Evolutionary conservation across 2,329 filamentous ascomycete species (phyloP), one percentile per base, ranked within the genome.

Genomic region (Trichothecium sympodiale): DNA sequence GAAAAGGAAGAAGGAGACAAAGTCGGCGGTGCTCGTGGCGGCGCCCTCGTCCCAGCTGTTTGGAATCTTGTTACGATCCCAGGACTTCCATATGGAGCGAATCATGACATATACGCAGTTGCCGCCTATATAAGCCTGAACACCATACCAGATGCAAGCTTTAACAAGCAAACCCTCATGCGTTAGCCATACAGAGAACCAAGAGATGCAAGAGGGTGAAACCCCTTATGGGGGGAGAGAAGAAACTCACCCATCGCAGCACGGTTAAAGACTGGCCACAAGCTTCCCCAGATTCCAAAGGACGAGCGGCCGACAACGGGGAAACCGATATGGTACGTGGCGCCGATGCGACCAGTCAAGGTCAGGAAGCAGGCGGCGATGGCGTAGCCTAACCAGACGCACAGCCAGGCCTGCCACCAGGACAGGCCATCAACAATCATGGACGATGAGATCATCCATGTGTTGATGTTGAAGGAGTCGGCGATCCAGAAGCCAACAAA

Each of bases 331-430:
- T 94, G 86, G 55, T 94, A 94, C 15, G 73, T 75, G 8, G 87
- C 83, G 39, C 87, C 88, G 34, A 94, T 88, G 33, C 85, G 77
- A 44, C 84, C 86, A 5, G 83, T 93, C 43, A 80, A 42, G 49
- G 77, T 81, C 43, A 93, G 71, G 58, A 94, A 93, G 52, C 62
- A 63, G 23, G 69, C 84, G 0, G 86, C 76, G 43, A 94, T 78
- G 28, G 76, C 67, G 53, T 94, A 94, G 37, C 88, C 87, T 18
- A 88, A 61, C 80, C 86, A 89, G 30, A 94, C 83, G 51, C 83
- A 87, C n/a, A 86, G 61, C 80, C 82, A 86, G 12, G 83, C 80
- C 60, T 94, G 85, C 86, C 86, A 94, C 86, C 86, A 94, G 7
- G 83, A 84, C 16, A 93, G 66, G 10, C 85, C 84, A 33, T 62